Conservation (phyloP, 2,329 filamentous ascomycete species). For the Monosporascus sp. region DNA sequence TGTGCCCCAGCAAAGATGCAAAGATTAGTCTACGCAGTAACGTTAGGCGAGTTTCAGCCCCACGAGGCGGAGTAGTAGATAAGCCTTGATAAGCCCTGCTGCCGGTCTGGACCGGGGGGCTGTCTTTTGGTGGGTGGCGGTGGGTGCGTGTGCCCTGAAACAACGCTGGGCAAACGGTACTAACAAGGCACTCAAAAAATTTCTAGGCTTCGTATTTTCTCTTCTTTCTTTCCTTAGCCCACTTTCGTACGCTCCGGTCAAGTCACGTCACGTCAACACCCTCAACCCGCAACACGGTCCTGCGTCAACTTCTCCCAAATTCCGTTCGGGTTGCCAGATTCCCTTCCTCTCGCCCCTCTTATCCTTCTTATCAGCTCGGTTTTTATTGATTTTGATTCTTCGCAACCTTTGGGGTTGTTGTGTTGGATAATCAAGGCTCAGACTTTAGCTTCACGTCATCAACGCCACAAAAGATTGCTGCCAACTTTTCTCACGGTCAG, state of each 20-base stretch:
- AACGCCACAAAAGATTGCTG: neutral
- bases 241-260: slow-evolving; percentile 21
- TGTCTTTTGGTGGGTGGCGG: no score
- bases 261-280: slow-evolving; percentile 24
- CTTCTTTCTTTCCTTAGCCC: slow-evolving; percentile 20
- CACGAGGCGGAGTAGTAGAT: no score
- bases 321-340: slow-evolving; percentile 11
- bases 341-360: neutral
- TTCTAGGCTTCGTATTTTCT: slow-evolving; percentile 1
- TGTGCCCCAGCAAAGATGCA: no score
- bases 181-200: no score
- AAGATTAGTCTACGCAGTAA: no score
- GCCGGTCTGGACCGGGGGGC: no score
- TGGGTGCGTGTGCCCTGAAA: no score
- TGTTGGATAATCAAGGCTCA: neutral
- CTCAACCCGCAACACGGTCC: slow-evolving; percentile 15
- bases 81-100: no score
- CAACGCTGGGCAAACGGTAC: no score
- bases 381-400: neutral
- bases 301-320: slow-evolving; percentile 23
- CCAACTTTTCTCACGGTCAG: neutral
- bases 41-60: no score
- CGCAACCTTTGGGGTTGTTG: neutral
- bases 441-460: neutral
- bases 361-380: neutral